Percentiles rank a stretch among this genome's conserved stretches.
phyloP scores from a whole-genome alignment of 257 asterid genomes.

The Rubia yunnanensis region DNA sequence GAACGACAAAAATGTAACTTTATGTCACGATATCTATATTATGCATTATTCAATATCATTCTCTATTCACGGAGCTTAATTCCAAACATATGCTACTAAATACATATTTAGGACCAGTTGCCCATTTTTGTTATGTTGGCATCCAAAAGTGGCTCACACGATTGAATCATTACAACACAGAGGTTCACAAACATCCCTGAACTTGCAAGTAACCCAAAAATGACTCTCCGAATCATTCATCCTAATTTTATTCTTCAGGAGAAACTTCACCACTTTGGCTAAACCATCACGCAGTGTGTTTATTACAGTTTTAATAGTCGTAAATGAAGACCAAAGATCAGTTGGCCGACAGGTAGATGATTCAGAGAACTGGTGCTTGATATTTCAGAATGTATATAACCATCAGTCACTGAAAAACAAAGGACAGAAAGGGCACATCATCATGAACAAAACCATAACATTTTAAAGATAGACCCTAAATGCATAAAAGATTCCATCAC shows the following conservation, averaged over 20 bases:
- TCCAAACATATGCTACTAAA: slow-evolving; percentile 58
- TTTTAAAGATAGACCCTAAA: background rate
- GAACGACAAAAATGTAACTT: background rate
- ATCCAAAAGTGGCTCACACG: slow-evolving; percentile 92
- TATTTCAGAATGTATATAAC: slow-evolving; percentile 15
- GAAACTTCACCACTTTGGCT: slow-evolving; percentile 67
- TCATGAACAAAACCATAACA: background rate
- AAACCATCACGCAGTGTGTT: slow-evolving; percentile 72
- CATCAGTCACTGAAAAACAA: slow-evolving; percentile 8
- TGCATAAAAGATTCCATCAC: background rate
- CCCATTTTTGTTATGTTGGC: slow-evolving; percentile 71
- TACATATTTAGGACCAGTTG: slow-evolving; percentile 80
- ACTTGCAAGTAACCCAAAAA: no score
- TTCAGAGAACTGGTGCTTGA: slow-evolving; percentile 84
- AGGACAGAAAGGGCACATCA: no score
- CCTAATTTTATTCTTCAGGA: slow-evolving; percentile 81
- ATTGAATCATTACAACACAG: slow-evolving; percentile 84
- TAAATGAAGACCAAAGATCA: slow-evolving; percentile 82
- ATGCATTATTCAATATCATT: background rate
- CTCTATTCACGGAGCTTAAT: slow-evolving; percentile 42
- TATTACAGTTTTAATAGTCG: slow-evolving; percentile 85
- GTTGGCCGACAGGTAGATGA: slow-evolving; percentile 78
- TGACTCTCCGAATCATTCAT: no score
- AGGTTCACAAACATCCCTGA: slow-evolving; percentile 96
- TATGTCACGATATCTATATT: background rate